Base-by-base conservation (phyloP, 2,329 filamentous ascomycete species). In the Myriosclerotinia scirpicola region DNA sequence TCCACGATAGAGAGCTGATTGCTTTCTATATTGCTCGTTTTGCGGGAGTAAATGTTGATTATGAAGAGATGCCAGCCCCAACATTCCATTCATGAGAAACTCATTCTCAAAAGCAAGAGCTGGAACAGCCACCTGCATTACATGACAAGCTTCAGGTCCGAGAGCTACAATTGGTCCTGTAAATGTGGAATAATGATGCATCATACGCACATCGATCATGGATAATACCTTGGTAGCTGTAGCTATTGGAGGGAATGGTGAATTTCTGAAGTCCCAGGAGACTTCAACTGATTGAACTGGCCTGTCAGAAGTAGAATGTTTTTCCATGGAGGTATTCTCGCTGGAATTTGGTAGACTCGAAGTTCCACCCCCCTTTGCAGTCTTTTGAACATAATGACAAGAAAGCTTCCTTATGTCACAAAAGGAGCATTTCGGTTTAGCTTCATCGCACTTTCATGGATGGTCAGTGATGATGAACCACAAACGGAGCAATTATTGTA, bases 61-160 rank as follows among this genome's bases (percentile, higher is more conserved):
- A 40, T 76, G 74, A 12, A 73, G 67, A 11, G 74, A 75, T 20
- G 75, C 70, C 26, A 74, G 67, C 5, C 73, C 73, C 30, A 76
- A 69, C 36, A 75, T 72, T 3, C 65, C 72, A 42, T 74, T 71
- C 54, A 74, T 64, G 0, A 75, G 55, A 44, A 72, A 76, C 5
- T 73, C 71, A 52, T 74, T 68, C 38, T 74, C 72, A 36, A 76
- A 75, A 14, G 73, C 73, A 44, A 76, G 70, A 48, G 71, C 65
- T n/a, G 74, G 73, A 3, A 75, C 67, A 8, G 60, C 36, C 5
- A 71, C 64, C 42, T 69, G 68, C 11, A 74, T 36, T 44, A 72
- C 68, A 30, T 61, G 53, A 14, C 68, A 50, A 15, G 68, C 64
- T 50, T 55, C 54, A 36, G 65, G 15, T 8, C 68, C 68, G 30